These are phyloP conservation scores for Paramecium biaurelia DNA, from an alignment of 73 alveolate species.

Conservation along the genomic window DNA sequence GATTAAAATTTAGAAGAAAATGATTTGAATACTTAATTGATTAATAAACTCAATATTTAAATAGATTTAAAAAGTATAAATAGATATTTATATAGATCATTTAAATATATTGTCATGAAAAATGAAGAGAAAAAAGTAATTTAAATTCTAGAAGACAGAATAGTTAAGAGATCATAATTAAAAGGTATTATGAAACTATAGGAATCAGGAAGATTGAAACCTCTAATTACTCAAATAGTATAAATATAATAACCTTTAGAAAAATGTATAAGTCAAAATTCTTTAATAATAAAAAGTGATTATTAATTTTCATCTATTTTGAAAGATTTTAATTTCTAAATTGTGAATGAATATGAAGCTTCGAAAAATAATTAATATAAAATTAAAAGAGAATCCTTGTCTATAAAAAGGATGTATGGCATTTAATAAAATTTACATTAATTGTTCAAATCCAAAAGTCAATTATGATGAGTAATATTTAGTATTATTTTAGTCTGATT, in stretches of 20 bases:
- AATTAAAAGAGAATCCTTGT: not conserved
- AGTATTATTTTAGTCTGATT: not conserved
- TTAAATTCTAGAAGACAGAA: not conserved
- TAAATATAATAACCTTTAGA: not conserved
- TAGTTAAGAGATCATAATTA: not conserved
- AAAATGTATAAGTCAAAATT: not conserved
- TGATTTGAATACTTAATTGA: not conserved
- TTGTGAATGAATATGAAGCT: not conserved
- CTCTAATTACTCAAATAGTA: not conserved
- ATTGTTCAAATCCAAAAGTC: not conserved
- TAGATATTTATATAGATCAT: not conserved
- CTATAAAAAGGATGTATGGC: not conserved
- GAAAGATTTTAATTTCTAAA: not conserved
- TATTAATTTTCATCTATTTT: not conserved
- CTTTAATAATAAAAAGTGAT: not conserved
- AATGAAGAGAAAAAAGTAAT: not conserved
- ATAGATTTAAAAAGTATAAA: not conserved
- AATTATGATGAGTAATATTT: slow-evolving; percentile 30
- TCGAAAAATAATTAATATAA: not conserved
- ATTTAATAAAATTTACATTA: not conserved
- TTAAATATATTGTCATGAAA: not conserved
- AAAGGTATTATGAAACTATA: slow-evolving; percentile 28
- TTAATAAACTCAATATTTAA: not conserved
- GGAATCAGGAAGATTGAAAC: slow-evolving; percentile 28
- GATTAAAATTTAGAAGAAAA: not conserved